Percentiles rank a stretch among this genome's conserved stretches.
Conservation (phyloP, 78 protist species). For the Monocercomonoides exilis region DNA sequence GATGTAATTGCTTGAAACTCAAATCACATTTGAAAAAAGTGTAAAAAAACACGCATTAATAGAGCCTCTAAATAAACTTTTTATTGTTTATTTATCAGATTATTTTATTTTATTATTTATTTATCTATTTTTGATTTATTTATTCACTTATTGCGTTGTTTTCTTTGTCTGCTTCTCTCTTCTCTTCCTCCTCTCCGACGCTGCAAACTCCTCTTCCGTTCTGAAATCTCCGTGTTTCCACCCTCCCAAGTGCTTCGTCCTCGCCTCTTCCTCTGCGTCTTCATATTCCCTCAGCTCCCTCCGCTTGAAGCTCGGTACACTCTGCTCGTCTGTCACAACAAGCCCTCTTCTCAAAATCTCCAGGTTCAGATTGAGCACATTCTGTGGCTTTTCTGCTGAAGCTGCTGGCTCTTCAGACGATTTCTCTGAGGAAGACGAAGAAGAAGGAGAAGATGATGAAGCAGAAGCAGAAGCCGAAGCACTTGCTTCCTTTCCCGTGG, state of each 20-base stretch:
- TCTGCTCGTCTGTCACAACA: background rate
- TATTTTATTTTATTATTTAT: too few species aligned
- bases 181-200: background rate
- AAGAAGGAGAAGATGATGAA: too few species aligned
- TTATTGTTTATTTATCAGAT: too few species aligned
- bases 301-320: background rate
- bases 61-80: too few species aligned
- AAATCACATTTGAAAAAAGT: too few species aligned
- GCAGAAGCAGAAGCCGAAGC: background rate
- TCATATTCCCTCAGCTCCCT: background rate
- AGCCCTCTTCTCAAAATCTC: background rate
- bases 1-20: too few species aligned
- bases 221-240: background rate
- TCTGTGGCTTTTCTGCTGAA: background rate
- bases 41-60: too few species aligned
- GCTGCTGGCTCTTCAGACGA: background rate
- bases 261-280: background rate
- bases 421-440: too few species aligned
- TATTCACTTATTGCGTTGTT: too few species aligned
- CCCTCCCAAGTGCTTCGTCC: background rate
- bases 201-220: background rate
- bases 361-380: background rate
- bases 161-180: background rate
- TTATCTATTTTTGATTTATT: too few species aligned
- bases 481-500: background rate